These are phyloP conservation scores for Ailanthus altissimus DNA, from an alignment of 345 rosid genomes.

Conservation along the genomic window DNA sequence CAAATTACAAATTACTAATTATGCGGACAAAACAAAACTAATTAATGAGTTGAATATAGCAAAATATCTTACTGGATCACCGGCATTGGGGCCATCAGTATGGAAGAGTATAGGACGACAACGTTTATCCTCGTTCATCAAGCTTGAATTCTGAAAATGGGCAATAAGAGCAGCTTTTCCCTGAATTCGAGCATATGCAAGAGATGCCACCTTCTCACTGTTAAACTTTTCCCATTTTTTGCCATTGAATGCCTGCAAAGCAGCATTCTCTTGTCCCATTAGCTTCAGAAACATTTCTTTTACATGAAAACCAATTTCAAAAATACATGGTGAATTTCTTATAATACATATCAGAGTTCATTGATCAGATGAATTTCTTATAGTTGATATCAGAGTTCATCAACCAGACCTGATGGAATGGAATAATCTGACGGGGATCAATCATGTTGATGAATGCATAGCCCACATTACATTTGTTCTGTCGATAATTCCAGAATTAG, in stretches of 20 bases:
- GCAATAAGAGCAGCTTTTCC: conserved; percentile 85
- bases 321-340: background rate
- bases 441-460: conserved; percentile 88
- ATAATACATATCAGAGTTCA: background rate
- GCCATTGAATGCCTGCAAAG: conserved; percentile 76
- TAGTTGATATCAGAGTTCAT: background rate
- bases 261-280: background rate
- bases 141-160: conserved; percentile 92
- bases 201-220: conserved; percentile 86
- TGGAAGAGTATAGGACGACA: conserved; percentile 89
- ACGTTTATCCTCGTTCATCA: conserved; percentile 93
- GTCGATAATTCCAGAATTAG: conserved; percentile 26
- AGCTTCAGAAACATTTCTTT: background rate
- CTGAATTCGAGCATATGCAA: conserved; percentile 87
- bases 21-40: background rate
- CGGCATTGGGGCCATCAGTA: conserved; percentile 87
- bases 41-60: conserved; percentile 4
- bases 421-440: conserved; percentile 73
- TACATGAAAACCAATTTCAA: background rate
- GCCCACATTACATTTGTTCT: conserved; percentile 96
- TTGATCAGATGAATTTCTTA: too few relatives aligned
- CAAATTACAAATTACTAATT: background rate
- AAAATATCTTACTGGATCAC: conserved; percentile 62
- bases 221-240: conserved; percentile 94
- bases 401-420: conserved; percentile 61